Base-by-base conservation (phyloP, 352 stramenopile genomes). In the Phytophthora ohioensis region DNA sequence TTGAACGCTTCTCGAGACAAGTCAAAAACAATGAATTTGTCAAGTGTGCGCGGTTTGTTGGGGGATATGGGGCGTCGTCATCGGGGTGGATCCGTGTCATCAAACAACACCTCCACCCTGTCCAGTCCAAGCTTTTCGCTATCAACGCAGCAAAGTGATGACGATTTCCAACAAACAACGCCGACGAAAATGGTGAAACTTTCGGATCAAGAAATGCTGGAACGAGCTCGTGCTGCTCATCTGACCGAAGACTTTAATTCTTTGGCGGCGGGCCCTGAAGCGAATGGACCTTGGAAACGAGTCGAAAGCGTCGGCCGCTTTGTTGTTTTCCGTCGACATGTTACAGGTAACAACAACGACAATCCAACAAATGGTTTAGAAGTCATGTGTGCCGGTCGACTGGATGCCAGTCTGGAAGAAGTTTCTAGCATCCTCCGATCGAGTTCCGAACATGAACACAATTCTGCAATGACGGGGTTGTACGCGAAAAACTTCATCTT, bases 401-500 rank as follows among this genome's bases (percentile, higher is more conserved):
- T 79, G 1, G 67, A 70, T 30, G 71, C 71, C 4, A 75, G 69
- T 48, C 39, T 77, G 4, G 64, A 78, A 36, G 73, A 80, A 15
- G 52, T 80, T 0, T 65, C 56, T 0, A 66, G 64, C 36, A 69
- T 75, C 38, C 57, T 80, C 3, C 52, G 48, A 4, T 64, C 69
- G 0, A 55, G 52, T 31, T 64, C 54, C 9, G 60, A 73, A n/a
- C 32, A 51, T 3, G 67, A 71, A 17, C 80, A 80, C 48, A 69
- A 76, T 15, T 21, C 60, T 0, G 47, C 51, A 0, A 85, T 85
- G 78, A 17, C 8, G 3, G 78, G 64, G 11, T 36, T 83, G 7
- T 76, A 80, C 51, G 39, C 65, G 38, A 71, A 79, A 30, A 48
- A 30, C 39, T 79, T 76, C 62, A 79, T 76, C 53, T 76, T 79